Base-by-base conservation (phyloP, 1,284 basidiomycete species). In the Ceratobasidium sp. region DNA sequence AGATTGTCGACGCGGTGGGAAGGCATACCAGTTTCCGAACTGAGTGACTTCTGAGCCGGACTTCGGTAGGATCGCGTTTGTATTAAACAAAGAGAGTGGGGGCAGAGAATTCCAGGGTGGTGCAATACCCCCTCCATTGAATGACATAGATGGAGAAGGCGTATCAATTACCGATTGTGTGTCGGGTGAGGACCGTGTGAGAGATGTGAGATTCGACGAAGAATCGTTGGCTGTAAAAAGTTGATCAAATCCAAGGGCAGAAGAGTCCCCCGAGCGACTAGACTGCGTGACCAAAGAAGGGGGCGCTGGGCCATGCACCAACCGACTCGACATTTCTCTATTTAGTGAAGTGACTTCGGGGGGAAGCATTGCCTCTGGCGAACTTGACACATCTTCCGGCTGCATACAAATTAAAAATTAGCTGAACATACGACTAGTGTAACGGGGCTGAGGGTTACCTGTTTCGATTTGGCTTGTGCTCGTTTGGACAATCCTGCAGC, bases 51-150 rank as follows among this genome's bases (percentile, higher is more conserved):
- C 64, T 1, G 64, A 47, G 64, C 52, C 64, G 11, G 64, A 55
- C 44, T 69, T 69, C 16, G 64, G 64, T 28, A 69, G 38, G 13
- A 69, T 69, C 21, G 64, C 64, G 16, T 69, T 57, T 13, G 64
- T 52, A 26, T 47, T 69, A 21, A 69, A 69, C 64, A 69, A 44
- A 30, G 64, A 69, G 50, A 69, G 64, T 16, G 64, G 64, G 41
- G 64, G 64, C 9, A 69, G 41, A 9, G 52, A 41, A 8, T 13
- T 43, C 64, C 64, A 69, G 7, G 50, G 30, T 2, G 64, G 38
- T 23, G 32, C 52, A 30, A 52, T 30, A 41, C 44, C 57, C 32
- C 52, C 64, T 2, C 35, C 41, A 35, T 26, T 50, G 21, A 55
- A 57, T 26, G 64, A 69, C 21, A 30, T 9, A 18, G 63, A 26